Evolutionary conservation across 192 early-diverging fungal genomes (phyloP), one percentile per base, ranked within the genome.

Genomic region (Phycomyces nitens): DNA sequence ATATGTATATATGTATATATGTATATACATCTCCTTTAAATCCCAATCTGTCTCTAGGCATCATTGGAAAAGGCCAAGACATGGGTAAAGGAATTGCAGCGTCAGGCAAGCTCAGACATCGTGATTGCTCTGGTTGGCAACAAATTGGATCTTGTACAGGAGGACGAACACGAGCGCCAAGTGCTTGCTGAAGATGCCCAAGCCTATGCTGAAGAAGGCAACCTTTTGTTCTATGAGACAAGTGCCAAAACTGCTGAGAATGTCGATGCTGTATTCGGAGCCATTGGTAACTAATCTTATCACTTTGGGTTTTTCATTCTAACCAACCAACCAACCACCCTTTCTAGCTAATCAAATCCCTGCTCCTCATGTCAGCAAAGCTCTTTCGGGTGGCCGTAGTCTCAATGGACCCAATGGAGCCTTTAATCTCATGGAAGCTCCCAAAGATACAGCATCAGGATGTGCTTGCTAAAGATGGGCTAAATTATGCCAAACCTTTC

Each of bases 41-140:
- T 44, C 18, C 8, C 14, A n/a, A 6, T 42, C 51, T 16, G 10
- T 38, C 1, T 40, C n/a, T 53, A 88, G 75, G 77, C 93, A 2
- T 96, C 95, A 14, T 80, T 99, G 59, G 94, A 98, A 51, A 93
- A 92, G 73, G 97, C 95, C 58, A 97, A 96, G 77, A 86, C 92
- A 16, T 99, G 97, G 97, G 92, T 98, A 8, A 96, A 96, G 72
- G 97, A 99, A 77, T 86, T 99, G 22, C 93, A 98, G 80, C 89
- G 94, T 60, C 97, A 99, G 78, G 95, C 95, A 15, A 95, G 92
- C 75, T 92, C 94, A 27, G 93, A 93, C 80, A 95, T 98, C 78
- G 94, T 98, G 53, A 98, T 99, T 85, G 92, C 93, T 14, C 80
- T 99, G 44, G 94, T 94, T 26, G 97, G 97, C 52, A 99, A 99